Percentiles rank a stretch among this genome's conserved stretches.
These are phyloP conservation scores for Cladosporium halotolerans DNA, from an alignment of 2,329 filamentous ascomycete genomes.

Conservation along the genomic window DNA sequence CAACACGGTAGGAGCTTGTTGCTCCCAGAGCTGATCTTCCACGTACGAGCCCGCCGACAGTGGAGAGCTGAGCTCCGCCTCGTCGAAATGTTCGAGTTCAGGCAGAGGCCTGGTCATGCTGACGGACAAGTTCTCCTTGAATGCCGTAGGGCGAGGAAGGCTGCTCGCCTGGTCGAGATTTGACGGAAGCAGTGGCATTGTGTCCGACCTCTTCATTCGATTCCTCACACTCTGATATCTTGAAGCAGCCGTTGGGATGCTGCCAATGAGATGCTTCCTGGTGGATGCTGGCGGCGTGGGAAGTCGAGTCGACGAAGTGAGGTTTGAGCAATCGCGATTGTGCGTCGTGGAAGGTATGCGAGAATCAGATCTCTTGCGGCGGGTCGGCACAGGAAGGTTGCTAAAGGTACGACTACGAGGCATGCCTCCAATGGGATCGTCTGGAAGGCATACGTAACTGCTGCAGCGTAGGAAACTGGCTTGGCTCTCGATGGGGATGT, in stretches of 20 bases:
- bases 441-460: slow-evolving; percentile 29
- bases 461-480: slow-evolving; percentile 17
- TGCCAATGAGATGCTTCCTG: slow-evolving; percentile 22
- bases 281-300: slow-evolving; percentile 21
- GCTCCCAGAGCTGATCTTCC: slow-evolving; percentile 11
- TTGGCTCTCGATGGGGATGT: slow-evolving; percentile 13
- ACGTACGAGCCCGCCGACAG: slow-evolving; percentile 16
- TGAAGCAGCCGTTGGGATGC: slow-evolving; percentile 14
- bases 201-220: slow-evolving; percentile 28
- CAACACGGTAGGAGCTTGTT: not conserved
- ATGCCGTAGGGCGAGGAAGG: slow-evolving; percentile 21
- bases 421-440: slow-evolving; percentile 29
- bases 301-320: slow-evolving; percentile 17
- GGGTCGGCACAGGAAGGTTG: slow-evolving; percentile 28
- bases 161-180: slow-evolving; percentile 13
- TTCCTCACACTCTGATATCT: slow-evolving; percentile 13
- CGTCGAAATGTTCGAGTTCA: slow-evolving; percentile 16
- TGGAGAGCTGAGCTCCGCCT: slow-evolving; percentile 10
- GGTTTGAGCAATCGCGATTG: slow-evolving; percentile 11
- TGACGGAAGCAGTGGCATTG: slow-evolving; percentile 27
- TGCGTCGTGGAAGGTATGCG: slow-evolving; percentile 20
- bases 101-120: slow-evolving; percentile 24
- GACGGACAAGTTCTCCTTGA: slow-evolving; percentile 30
- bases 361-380: slow-evolving; percentile 21
- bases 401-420: slow-evolving; percentile 32